Conservation (phyloP, 225 moss, liverwort and hornwort genomes). For the Anthoceros angustus region DNA sequence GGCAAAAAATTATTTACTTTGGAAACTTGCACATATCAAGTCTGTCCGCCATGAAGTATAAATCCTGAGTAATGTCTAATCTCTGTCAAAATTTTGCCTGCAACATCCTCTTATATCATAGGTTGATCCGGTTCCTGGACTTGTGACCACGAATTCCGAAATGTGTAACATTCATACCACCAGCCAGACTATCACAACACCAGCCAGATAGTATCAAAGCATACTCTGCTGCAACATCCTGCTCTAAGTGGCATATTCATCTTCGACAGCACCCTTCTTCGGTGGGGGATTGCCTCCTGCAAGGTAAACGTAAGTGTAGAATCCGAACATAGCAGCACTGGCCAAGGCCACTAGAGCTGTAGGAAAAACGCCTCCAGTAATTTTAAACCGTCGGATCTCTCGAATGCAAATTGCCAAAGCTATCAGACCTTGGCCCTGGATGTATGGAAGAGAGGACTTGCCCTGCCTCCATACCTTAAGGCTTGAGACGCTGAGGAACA, state of each 20-base stretch:
- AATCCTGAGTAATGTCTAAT: too few relatives aligned
- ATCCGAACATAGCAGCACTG: conserved; percentile 80
- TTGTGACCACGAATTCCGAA: too few relatives aligned
- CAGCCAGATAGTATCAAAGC: neutral
- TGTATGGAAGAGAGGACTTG: conserved; percentile 50
- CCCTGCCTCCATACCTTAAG: conserved; percentile 87
- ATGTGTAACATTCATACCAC: too few relatives aligned
- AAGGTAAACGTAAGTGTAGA: conserved; percentile 72
- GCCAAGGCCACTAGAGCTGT: conserved; percentile 17
- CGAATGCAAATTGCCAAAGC: conserved; percentile 63
- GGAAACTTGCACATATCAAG: too few relatives aligned
- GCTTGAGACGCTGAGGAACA: conserved; percentile 69
- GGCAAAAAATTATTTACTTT: too few relatives aligned
- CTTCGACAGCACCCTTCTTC: conserved; percentile 26
- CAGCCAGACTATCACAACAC: too few relatives aligned
- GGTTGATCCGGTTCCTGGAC: too few relatives aligned
- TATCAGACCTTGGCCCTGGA: conserved; percentile 72
- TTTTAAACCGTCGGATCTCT: conserved; percentile 16
- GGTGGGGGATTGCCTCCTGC: conserved; percentile 94
- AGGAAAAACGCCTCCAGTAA: conserved; percentile 23
- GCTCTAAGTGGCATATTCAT: conserved; percentile 9
- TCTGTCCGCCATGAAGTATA: too few relatives aligned
- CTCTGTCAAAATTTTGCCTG: too few relatives aligned
- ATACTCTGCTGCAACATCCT: neutral
- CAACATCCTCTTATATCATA: too few relatives aligned